Evolutionary conservation across 2,329 filamentous ascomycete species (phyloP).

Genomic region (Neoascochyta sp.): DNA sequence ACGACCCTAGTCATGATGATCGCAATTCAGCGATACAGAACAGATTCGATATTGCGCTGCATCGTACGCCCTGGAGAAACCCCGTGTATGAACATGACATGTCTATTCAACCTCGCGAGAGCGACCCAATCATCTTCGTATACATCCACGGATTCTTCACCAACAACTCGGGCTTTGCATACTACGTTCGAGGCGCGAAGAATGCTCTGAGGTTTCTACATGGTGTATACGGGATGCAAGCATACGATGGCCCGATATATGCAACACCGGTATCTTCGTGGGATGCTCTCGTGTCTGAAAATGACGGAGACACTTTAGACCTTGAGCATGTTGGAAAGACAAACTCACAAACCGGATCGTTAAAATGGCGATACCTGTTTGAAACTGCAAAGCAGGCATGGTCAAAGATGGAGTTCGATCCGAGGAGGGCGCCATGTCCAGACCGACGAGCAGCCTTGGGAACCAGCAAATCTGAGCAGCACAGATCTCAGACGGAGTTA

Average conservation of each 20-base stretch:
- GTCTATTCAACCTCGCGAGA: not conserved
- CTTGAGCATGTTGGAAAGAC: conserved; percentile 1
- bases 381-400: conserved; percentile 16
- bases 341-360: conserved; percentile 3
- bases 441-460: no score
- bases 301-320: not conserved
- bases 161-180: conserved; percentile 13
- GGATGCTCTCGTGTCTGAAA: not conserved
- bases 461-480: no score
- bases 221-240: conserved; percentile 11
- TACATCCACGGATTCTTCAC: conserved; percentile 20
- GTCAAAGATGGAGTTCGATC: no score
- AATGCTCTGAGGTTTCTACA: conserved; percentile 12
- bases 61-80: conserved; percentile 6
- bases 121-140: conserved; percentile 8
- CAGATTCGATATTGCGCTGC: conserved; percentile 4
- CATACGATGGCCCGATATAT: conserved; percentile 17
- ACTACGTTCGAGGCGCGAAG: conserved; percentile 12
- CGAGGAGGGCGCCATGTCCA: no score
- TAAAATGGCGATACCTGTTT: conserved; percentile 20
- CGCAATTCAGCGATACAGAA: not conserved
- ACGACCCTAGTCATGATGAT: no score
- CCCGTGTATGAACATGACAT: conserved; percentile 1
- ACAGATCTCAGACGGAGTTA: no score
- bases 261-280: conserved; percentile 5